These are phyloP conservation scores for Mytilinidion resinicola DNA, from an alignment of 495 filamentous ascomycete genomes.

Conservation along the genomic window DNA sequence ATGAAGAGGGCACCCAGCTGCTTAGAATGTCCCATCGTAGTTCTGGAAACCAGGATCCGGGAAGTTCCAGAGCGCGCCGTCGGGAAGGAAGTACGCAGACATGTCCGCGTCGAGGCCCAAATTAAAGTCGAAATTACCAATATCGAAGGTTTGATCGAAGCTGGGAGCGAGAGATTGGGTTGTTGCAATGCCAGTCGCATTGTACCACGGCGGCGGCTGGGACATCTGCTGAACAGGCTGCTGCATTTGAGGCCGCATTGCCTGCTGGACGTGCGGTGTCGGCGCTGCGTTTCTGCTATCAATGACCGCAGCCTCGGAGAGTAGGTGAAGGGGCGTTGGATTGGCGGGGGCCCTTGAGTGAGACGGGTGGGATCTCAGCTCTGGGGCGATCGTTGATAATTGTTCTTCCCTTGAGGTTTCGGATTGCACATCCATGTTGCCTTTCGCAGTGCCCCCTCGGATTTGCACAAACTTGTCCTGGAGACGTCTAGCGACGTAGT, in stretches of 20 bases:
- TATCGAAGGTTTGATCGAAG: constrained; percentile 24
- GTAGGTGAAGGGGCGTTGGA: constrained; percentile 26
- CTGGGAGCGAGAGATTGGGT: constrained; percentile 1
- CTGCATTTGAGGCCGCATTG: not conserved
- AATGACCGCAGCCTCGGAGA: constrained; percentile 30
- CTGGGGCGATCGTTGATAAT: not conserved
- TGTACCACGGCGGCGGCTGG: constrained; percentile 17
- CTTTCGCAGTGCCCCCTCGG: constrained; percentile 18
- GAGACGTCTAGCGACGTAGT: constrained; percentile 67
- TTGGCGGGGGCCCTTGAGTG: constrained; percentile 10
- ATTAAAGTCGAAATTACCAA: constrained; percentile 20
- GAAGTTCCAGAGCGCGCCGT: constrained; percentile 18
- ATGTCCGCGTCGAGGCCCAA: constrained; percentile 19
- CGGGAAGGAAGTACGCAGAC: constrained; percentile 23
- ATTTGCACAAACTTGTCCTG: constrained; percentile 57
- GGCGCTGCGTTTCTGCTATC: constrained; percentile 10
- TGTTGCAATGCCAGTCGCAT: constrained; percentile 6
- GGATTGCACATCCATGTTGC: not conserved
- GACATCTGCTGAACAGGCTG: constrained; percentile 3
- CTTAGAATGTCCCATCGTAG: not conserved
- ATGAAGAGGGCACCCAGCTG: too few relatives aligned
- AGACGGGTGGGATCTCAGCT: not conserved
- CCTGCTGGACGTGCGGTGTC: constrained; percentile 4
- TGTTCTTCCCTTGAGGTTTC: constrained; percentile 4
- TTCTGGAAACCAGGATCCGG: not conserved